Evolutionary conservation across 768 basidiomycete genomes (phyloP).

Genomic region (Boletales sp.): DNA sequence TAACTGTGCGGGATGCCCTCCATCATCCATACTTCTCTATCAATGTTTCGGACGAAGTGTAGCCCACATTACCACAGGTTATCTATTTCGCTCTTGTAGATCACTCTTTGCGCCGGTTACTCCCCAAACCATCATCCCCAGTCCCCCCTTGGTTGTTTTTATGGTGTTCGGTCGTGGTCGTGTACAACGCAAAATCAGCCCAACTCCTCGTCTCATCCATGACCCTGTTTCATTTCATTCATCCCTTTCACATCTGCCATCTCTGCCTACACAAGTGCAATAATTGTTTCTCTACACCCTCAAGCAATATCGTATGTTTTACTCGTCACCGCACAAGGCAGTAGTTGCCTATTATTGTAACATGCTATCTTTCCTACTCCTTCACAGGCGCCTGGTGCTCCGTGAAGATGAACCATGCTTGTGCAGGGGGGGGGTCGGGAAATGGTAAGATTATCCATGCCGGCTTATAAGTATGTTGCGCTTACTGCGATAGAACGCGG

Average conservation of each 20-base stretch:
- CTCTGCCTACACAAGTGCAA: conserved; percentile 26
- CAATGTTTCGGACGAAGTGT: conserved; percentile 66
- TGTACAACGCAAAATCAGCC: conserved; percentile 34
- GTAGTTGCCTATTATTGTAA: conserved; percentile 19
- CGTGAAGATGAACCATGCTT: conserved; percentile 4
- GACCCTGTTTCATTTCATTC: conserved; percentile 25
- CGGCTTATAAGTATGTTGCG: neutral
- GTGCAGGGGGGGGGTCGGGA: neutral
- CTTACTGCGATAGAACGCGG: neutral
- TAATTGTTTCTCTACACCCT: conserved; percentile 24
- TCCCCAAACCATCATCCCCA: conserved; percentile 15
- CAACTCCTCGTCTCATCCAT: conserved; percentile 25
- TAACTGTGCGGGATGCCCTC: conserved; percentile 85
- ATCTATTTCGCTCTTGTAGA: conserved; percentile 35
- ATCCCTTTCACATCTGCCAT: conserved; percentile 17
- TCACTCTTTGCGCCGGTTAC: conserved; percentile 24
- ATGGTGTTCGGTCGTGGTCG: conserved; percentile 34
- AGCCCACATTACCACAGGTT: conserved; percentile 33
- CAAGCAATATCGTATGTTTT: conserved; percentile 31
- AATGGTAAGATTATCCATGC: conserved; percentile 11
- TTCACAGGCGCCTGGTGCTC: conserved; percentile 12
- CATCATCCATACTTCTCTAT: conserved; percentile 82
- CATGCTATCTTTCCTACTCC: conserved; percentile 10
- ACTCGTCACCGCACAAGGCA: conserved; percentile 16
- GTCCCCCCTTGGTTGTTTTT: conserved; percentile 32